Percentiles rank a stretch among this genome's conserved stretches.
These are phyloP conservation scores for Botrytis fragariae DNA, from an alignment of 2,329 filamentous ascomycete genomes.

Conservation along the genomic window DNA sequence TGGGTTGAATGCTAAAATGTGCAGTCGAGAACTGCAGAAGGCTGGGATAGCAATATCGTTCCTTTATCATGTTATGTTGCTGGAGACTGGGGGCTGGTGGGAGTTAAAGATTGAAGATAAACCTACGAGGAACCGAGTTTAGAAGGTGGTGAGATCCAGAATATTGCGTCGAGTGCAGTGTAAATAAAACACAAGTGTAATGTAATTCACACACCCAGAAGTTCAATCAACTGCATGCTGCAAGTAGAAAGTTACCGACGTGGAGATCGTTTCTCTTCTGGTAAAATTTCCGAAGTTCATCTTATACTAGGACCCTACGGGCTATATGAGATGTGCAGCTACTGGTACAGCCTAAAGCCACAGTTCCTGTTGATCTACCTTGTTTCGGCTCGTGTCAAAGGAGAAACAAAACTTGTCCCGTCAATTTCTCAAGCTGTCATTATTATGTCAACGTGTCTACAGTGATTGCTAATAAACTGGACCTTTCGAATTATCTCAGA, in stretches of 20 bases:
- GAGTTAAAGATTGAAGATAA: background rate
- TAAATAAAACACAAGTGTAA: background rate
- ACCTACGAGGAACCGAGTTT: background rate
- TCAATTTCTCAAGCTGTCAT: background rate
- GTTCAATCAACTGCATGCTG: background rate
- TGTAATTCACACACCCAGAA: background rate
- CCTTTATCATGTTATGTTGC: background rate
- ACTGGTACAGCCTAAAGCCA: background rate
- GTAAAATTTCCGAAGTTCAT: background rate
- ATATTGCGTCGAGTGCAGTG: background rate
- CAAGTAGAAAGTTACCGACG: background rate
- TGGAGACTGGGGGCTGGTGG: background rate
- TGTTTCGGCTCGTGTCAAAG: background rate
- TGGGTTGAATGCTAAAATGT: background rate
- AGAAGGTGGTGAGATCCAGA: background rate
- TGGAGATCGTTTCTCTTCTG: background rate
- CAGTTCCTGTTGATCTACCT: background rate
- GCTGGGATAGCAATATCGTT: background rate
- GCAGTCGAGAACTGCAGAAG: background rate
- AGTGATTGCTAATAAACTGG: background rate
- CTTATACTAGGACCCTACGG: background rate
- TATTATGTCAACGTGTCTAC: background rate
- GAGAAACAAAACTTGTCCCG: background rate
- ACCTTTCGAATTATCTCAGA: background rate
- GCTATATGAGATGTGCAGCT: background rate